These are phyloP conservation scores for Hydrangea macrophylla DNA, from an alignment of 148 eudicot species.

Conservation along the genomic window DNA sequence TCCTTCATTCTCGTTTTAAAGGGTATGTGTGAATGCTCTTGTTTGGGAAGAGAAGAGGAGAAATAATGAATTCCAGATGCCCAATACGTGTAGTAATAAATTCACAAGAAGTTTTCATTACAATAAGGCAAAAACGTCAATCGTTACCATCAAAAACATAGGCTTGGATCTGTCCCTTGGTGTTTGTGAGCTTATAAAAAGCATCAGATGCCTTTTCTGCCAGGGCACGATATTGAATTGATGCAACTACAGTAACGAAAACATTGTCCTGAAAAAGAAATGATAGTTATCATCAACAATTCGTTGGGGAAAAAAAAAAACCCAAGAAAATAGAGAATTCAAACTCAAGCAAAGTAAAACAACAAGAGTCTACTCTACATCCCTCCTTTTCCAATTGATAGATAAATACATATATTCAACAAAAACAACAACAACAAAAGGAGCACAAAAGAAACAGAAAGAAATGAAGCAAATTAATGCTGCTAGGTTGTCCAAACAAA, in stretches of 20 bases:
- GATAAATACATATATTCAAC: neutral
- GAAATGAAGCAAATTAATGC: too few species aligned
- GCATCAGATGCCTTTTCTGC: slow-evolving; percentile 41
- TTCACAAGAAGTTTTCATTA: neutral
- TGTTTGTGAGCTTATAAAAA: slow-evolving; percentile 41
- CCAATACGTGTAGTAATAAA: neutral
- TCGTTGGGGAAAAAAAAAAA: too few species aligned
- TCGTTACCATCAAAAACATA: slow-evolving; percentile 45
- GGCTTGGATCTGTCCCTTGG: slow-evolving; percentile 41
- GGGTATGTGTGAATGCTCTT: neutral
- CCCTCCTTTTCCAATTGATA: neutral
- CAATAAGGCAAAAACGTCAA: neutral
- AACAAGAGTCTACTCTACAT: too few species aligned
- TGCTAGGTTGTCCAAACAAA: too few species aligned
- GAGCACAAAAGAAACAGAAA: neutral
- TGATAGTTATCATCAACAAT: neutral
- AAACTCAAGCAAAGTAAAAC: too few species aligned
- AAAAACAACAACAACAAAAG: neutral
- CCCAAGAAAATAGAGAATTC: neutral
- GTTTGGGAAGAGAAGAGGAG: neutral
- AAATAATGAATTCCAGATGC: neutral
- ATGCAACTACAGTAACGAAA: slow-evolving; percentile 45
- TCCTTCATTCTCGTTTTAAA: neutral
- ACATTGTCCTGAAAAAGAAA: slow-evolving; percentile 42
- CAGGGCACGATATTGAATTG: slow-evolving; percentile 43